Base-by-base conservation (phyloP, 345 rosid genomes). In the Populus simonii region DNA sequence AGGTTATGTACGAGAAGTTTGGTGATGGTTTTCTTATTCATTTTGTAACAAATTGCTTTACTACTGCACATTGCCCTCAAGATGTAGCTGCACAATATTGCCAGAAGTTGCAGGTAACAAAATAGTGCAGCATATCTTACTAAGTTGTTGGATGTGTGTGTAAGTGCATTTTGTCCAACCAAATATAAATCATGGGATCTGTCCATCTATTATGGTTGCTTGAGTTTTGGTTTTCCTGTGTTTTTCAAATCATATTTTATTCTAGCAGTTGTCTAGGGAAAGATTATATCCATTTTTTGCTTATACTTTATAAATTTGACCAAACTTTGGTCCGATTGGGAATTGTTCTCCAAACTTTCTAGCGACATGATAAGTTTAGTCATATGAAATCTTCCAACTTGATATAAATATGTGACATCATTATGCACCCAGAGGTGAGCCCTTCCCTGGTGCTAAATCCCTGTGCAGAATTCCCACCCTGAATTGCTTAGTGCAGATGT, bases 1-100 rank as follows among this genome's bases (percentile, higher is more conserved):
- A 91, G 85, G 88, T 93, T 82, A 93, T 96, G 97, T 93, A 91
- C 70, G 99, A 92, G 87, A 90, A 86, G 79, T 92, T 91, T 84
- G 99, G 99, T 67, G 83, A 90, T 78, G 91, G 86, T 51, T 93
- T 92, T 84, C 92, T 93, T 73, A 68, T 82, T 70, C 86, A 85
- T 76, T 86, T 96, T 70, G 84, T 89, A 80, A 87, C 93, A 1
- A 86, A 89, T 82, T 81, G 83, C 71, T 86, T 93, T 77, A 83
- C 86, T 55, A 76, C 92, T 25, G 87, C 81, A 33, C 87, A 82
- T 68, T 90, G 94, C 77, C 93, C 91, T 67, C 94, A 74, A 74
- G 89, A 90, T 83, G 82, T 92, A 85, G 94, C 88, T 29, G 89
- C 88, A 62, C 94, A 93, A 80, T 93, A 90, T 77, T 84, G 97